Evolutionary conservation across 2,329 filamentous ascomycete genomes (phyloP), one percentile per base, ranked within the genome.

Genomic region (Leptographium lundbergii): DNA sequence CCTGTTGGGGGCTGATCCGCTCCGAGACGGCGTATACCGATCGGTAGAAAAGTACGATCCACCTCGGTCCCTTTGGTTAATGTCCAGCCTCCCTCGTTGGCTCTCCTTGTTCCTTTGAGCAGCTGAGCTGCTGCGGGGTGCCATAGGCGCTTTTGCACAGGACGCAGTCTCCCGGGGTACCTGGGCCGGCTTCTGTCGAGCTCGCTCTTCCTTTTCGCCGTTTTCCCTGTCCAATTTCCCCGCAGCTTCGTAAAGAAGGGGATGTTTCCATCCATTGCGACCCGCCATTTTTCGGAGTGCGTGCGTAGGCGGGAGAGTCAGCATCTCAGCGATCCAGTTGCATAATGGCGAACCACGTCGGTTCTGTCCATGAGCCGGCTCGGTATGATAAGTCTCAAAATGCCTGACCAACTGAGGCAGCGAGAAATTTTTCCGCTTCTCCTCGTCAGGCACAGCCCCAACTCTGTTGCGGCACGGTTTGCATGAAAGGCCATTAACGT

Each of bases 371-470:
- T 60, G 63, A 55, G 71, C 66, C 42, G 42, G 17, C 42, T n/a
- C 42, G 24, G 72, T 58, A 62, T 79, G 77, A 24, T 67, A 68
- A 54, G 66, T 66, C 47, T 82, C 78, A 59, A 84, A 82, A 63
- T 85, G 79, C 59, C 77, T 80, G 61, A 81, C 78, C 59, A 88
- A 77, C 57, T 80, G 77, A 32, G 82, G 76, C 19, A 87, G 71
- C n/a, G 79, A 81, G 61, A 79, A 79, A 11, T 75, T 69, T 55
- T 70, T 74, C 54, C 69, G 70, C 48, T 73, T 72, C 58, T 70
- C 63, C 42, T 67, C 61, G 45, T 64, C 57, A 7, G 63, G 59
- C 27, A 67, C 68, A 39, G 66, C 64, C 29, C 62, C 68, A n/a
- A 70, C 71, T 61, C 63, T 67, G 59, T 70, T 67, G 64, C 68